Percentiles rank a stretch among this genome's conserved stretches.
Evolutionary conservation across 805 yeast species (phyloP).

Genomic region (Pichia pseudocactophila): DNA sequence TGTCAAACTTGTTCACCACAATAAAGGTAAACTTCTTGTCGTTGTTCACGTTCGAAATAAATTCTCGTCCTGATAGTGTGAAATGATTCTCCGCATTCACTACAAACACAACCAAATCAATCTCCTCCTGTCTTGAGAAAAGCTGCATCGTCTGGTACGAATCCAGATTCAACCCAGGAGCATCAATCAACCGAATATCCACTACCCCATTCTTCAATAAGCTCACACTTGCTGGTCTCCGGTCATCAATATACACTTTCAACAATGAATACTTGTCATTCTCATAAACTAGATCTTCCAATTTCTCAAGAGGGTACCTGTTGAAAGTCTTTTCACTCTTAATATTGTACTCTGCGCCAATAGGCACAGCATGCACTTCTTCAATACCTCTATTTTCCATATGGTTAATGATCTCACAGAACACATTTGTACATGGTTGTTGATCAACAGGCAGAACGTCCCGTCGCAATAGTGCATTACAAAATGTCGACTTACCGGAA

Average conservation of each 20-base stretch:
- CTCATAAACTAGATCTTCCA: conserved; percentile 64
- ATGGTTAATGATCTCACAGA: conserved; percentile 89
- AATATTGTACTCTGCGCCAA: conserved; percentile 41
- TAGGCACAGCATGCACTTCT: conserved; percentile 86
- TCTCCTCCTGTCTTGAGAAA: conserved; percentile 93
- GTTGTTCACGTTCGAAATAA: conserved; percentile 79
- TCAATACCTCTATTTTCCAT: conserved; percentile 64
- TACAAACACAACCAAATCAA: conserved; percentile 91
- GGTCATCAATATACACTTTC: conserved; percentile 76
- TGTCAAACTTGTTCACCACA: conserved; percentile 89
- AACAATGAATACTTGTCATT: conserved; percentile 64
- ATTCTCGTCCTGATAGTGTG: conserved; percentile 89
- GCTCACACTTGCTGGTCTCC: conserved; percentile 56
- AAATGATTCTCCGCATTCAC: conserved; percentile 95
- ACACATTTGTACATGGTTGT: conserved; percentile 94
- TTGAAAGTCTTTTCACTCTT: conserved; percentile 61
- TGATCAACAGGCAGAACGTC: conserved; percentile 88
- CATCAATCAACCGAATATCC: conserved; percentile 88
- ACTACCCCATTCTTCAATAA: conserved; percentile 82
- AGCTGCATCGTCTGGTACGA: conserved; percentile 91
- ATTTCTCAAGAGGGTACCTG: conserved; percentile 40
- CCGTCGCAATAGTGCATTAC: conserved; percentile 78
- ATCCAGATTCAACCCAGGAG: conserved; percentile 93
- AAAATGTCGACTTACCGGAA: conserved; percentile 93
- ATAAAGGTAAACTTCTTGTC: conserved; percentile 90